Base-by-base conservation (phyloP, 768 basidiomycete genomes). In the Daedaleopsis nitida region DNA sequence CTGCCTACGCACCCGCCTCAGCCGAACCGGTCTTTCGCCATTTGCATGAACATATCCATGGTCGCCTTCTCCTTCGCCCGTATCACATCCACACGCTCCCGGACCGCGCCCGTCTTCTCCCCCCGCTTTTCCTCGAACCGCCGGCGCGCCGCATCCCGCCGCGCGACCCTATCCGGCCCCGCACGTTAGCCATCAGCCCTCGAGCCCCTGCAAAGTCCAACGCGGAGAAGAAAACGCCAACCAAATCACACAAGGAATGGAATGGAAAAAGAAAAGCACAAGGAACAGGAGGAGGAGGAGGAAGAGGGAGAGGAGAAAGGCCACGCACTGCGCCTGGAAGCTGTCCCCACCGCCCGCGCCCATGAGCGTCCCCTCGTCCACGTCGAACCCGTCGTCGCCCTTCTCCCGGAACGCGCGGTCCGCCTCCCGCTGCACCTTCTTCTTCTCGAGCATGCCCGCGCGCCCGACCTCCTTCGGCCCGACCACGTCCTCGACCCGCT, bases 41-140 rank as follows among this genome's bases (percentile, higher is more conserved):
- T 76, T 65, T 89, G 86, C 75, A 91, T 91, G 74, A 97, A 94
- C 94, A 95, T 96, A 59, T 93, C 93, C 93, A 98, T 98, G 0
- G 94, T 97, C 17, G 87, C 91, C 72, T 86, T 87, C 68, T 97
- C 94, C 70, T 92, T 95, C 69, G 89, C 86, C 66, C 83, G 86
- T 59, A 86, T 78, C 6, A 83, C 86, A 23, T 68, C 78, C 0
- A 82, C 79, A 57, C 89, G 83, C 69, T 95, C 92, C 44, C 85
- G 81, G 13, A 78, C 70, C 1, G 74, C 81, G 27, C 79, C 77
- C 5, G 69, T 68, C 57, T 80, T 83, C 43, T 88, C 88, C 50
- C 84, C 86, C 53, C 74, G 74, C 70, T 84, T 86, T 58, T 86
- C 84, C 57, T 85, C 83, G 42, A 82, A 82, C 2, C 87, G 82